These are phyloP conservation scores for Styphnolobium japonicum DNA, from an alignment of 306 rosid species.

Conservation along the genomic window DNA sequence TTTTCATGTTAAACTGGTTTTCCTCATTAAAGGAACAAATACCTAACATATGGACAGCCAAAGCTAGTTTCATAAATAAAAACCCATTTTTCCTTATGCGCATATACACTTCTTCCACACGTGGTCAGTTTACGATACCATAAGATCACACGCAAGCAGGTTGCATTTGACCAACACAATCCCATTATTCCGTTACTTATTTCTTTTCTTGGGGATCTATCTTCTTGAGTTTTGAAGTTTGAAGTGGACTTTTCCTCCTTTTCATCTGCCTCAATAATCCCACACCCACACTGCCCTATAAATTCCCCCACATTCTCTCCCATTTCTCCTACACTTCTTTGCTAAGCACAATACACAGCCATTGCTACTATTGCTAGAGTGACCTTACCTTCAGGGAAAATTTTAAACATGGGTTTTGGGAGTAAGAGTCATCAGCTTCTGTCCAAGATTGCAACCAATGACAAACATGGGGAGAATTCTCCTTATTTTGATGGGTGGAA, in stretches of 20 bases:
- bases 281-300: slow-evolving; percentile 25
- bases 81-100: background rate
- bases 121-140: slow-evolving; percentile 15
- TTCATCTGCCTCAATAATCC: background rate
- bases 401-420: slow-evolving; percentile 22
- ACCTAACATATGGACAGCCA: background rate
- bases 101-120: slow-evolving; percentile 17
- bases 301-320: background rate
- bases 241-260: slow-evolving; percentile 24
- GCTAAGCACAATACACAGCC: background rate
- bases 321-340: background rate
- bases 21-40: slow-evolving; percentile 3
- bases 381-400: background rate
- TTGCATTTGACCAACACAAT: slow-evolving; percentile 38
- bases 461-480: slow-evolving; percentile 74
- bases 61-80: background rate
- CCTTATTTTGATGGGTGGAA: slow-evolving; percentile 91
- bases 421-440: slow-evolving; percentile 37
- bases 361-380: slow-evolving; percentile 6
- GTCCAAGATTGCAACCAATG: slow-evolving; percentile 74
- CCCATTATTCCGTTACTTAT: background rate
- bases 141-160: slow-evolving; percentile 29
- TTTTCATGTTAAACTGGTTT: background rate
- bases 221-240: slow-evolving; percentile 22
- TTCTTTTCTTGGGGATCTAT: background rate